A percentile compares a stretch with the other conserved stretches of the same genome.
Conservation (phyloP, 768 basidiomycete species). For the Pleurotus tuber-regium region DNA sequence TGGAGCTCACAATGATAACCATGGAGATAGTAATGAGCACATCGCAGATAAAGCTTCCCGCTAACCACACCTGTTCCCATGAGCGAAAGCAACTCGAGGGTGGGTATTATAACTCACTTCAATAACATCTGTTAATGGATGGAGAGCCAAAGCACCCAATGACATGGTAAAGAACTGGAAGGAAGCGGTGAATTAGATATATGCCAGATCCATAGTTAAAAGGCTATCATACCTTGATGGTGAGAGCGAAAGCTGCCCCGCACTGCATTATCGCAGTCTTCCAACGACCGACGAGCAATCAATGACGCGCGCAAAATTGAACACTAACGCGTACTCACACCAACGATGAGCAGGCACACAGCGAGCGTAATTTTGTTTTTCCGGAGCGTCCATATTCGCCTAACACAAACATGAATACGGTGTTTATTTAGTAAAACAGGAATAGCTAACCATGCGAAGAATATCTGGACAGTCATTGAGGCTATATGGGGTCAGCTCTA, state of each 20-base stretch:
- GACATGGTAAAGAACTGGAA: neutral
- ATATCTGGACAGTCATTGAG: neutral
- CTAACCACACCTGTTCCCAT: slow-evolving; percentile 1
- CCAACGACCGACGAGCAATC: too few species aligned
- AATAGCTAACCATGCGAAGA: neutral
- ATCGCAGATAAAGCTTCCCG: slow-evolving; percentile 8
- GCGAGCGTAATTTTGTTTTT: neutral
- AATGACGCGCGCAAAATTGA: too few species aligned
- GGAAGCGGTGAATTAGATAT: neutral
- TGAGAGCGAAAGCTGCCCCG: neutral
- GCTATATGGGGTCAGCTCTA: neutral
- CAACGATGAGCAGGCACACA: slow-evolving; percentile 1
- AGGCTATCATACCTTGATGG: slow-evolving; percentile 3
- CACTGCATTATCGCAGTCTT: slow-evolving; percentile 9
- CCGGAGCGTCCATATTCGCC: slow-evolving; percentile 2
- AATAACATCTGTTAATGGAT: slow-evolving; percentile 2
- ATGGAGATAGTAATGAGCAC: slow-evolving; percentile 5
- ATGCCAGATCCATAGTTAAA: neutral
- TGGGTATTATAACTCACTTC: neutral
- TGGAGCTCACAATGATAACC: slow-evolving; percentile 1
- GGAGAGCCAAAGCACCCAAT: neutral
- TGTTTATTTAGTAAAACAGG: too few species aligned
- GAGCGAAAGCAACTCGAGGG: neutral
- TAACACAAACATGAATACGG: neutral
- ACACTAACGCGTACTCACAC: neutral